Percentiles rank a stretch among this genome's conserved stretches.
phyloP scores from a whole-genome alignment of 371 early-diverging fungal species.

The Thermomucor indicae-seudaticae region DNA sequence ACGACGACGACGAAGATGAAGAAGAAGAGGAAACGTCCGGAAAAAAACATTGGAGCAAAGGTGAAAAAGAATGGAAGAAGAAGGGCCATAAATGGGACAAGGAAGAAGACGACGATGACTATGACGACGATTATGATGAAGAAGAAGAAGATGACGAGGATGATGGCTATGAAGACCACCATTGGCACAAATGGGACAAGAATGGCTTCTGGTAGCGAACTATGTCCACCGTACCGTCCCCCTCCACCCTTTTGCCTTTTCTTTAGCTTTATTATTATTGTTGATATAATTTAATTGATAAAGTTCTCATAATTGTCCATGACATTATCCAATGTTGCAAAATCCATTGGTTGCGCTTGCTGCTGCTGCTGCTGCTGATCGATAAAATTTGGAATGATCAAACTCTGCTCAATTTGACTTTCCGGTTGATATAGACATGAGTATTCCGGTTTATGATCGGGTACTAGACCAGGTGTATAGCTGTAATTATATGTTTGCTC shows the following conservation, averaged over 20 bases:
- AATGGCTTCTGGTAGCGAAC: not conserved
- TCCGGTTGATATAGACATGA: conserved; percentile 72
- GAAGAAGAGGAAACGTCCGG: too few species aligned
- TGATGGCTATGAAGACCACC: not conserved
- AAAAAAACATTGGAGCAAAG: not conserved
- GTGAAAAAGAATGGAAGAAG: not conserved
- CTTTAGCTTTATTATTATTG: not conserved
- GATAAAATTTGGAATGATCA: not conserved
- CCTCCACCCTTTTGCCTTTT: not conserved
- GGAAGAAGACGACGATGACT: not conserved
- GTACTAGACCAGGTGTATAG: conserved; percentile 55
- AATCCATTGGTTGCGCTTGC: conserved; percentile 2
- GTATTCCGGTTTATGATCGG: conserved; percentile 63
- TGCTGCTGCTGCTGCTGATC: too few species aligned
- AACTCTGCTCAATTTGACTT: conserved; percentile 15
- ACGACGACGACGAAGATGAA: not conserved
- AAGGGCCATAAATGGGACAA: too few species aligned
- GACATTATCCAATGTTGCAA: conserved; percentile 3
- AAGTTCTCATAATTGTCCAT: conserved; percentile 20
- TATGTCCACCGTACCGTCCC: not conserved
- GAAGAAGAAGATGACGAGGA: not conserved
- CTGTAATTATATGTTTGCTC: conserved; percentile 91
- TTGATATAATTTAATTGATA: conserved; percentile 9
- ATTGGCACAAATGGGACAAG: not conserved
- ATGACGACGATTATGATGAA: not conserved